Evolutionary conservation across 2,329 filamentous ascomycete genomes (phyloP), one percentile per base, ranked within the genome.

Genomic region (Hymenoscyphus fraxineus): DNA sequence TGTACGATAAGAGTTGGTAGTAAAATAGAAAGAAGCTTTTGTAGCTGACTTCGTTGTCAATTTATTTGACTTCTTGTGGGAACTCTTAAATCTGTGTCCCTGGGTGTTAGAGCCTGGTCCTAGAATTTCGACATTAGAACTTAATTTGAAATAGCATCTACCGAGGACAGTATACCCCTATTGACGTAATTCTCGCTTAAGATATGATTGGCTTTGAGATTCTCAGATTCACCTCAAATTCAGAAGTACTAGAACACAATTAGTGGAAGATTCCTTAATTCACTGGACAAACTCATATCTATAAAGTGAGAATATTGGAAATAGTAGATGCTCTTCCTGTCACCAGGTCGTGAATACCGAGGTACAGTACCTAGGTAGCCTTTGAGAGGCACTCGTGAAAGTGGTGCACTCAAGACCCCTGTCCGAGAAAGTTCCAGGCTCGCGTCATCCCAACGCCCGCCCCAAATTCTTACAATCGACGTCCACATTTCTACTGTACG

Each of bases 401-500:
- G 44, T 51, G 47, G 47, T 54, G 47, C 19, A 54, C 47, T 54
- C 47, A 54, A 54, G 47, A 54, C 47, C 47, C 47, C 47, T 54
- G 47, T 54, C 47, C 47, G 22, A 54, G 19, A 54, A 54, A 54
- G 47, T 54, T 54, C 47, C 19, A 54, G 47, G 47, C 47, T 54
- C 65, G 66, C 68, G 62, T 67, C 65, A 41, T 35, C 59, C 54
- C 47, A 61, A 35, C 13, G 19, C 16, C 19, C 51, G 22, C 32
- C 31, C 60, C 31, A 44, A 54, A 15, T 27, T 38, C 32, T 54
- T 2, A 9, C 9, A 54, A 54, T 54, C 47, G 9, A 22, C 38
- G 35, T 58, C 58, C n/a, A 62, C 54, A 16, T 40, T 9, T 31
- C 54, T 22, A 32, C 61, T n/a, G 22, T 44, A 54, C 54, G 58